These are phyloP conservation scores for Prunus kanzakura DNA, from an alignment of 306 rosid genomes.

Conservation along the genomic window DNA sequence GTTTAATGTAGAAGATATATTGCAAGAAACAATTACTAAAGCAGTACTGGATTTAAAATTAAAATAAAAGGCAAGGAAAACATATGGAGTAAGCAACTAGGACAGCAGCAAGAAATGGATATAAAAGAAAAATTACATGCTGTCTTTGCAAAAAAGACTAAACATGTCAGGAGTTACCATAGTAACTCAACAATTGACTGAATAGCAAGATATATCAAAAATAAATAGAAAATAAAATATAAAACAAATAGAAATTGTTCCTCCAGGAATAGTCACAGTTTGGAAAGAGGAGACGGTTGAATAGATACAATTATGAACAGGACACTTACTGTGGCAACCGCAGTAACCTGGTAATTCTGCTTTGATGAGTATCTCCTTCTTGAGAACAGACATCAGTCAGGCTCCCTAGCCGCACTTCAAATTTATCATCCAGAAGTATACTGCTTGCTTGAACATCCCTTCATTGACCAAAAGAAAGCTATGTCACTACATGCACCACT, in stretches of 20 bases:
- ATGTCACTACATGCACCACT: constrained; percentile 26
- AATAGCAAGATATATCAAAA: not conserved
- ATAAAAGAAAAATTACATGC: not conserved
- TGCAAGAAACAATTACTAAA: not conserved
- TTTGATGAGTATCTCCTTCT: constrained; percentile 87
- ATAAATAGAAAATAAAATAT: not conserved
- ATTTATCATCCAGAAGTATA: constrained; percentile 90
- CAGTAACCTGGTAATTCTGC: constrained; percentile 69
- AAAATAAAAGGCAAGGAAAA: not conserved
- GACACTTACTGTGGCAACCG: constrained; percentile 60
- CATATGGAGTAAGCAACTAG: not conserved
- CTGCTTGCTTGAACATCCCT: constrained; percentile 98
- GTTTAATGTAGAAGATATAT: not conserved
- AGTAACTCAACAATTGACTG: constrained; percentile 7
- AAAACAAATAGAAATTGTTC: not conserved
- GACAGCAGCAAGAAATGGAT: not conserved
- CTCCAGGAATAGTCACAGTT: not conserved
- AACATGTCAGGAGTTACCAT: not conserved
- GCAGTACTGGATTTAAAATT: not conserved
- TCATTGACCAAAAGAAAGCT: constrained; percentile 29
- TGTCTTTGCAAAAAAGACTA: not conserved
- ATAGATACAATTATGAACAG: not conserved
- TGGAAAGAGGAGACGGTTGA: not conserved
- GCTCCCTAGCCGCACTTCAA: constrained; percentile 94
- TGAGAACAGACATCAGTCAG: constrained; percentile 68